These are phyloP conservation scores for Chamaenerion angustifolium DNA, from an alignment of 345 rosid species.

Conservation along the genomic window DNA sequence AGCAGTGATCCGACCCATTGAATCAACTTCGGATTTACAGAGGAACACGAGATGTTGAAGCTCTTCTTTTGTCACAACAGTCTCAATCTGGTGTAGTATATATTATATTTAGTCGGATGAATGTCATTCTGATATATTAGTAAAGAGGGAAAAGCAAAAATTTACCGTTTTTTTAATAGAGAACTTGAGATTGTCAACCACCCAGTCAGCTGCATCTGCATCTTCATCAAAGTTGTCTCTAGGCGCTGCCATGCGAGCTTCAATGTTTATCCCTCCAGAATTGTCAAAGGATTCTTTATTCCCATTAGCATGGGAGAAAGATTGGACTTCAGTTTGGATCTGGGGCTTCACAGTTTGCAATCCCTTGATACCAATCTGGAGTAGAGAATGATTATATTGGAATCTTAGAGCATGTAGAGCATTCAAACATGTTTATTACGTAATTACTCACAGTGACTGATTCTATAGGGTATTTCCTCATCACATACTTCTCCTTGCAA, in stretches of 20 bases:
- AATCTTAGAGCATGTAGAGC: background rate
- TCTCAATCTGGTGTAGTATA: slow-evolving; percentile 63
- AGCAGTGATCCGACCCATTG: slow-evolving; percentile 87
- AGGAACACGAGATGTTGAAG: slow-evolving; percentile 60
- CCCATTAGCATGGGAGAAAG: slow-evolving; percentile 36
- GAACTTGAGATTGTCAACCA: slow-evolving; percentile 70
- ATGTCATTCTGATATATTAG: background rate
- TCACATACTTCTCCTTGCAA: slow-evolving; percentile 27
- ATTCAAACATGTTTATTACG: background rate
- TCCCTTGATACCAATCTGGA: slow-evolving; percentile 77
- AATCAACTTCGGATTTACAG: slow-evolving; percentile 84
- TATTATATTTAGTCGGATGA: background rate
- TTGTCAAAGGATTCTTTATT: slow-evolving; percentile 31
- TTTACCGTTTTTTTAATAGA: slow-evolving; percentile 85
- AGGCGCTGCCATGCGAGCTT: slow-evolving; percentile 45
- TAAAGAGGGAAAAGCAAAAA: slow-evolving; percentile 4
- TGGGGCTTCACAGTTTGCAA: slow-evolving; percentile 77
- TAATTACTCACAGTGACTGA: slow-evolving; percentile 43
- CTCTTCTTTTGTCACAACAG: slow-evolving; percentile 76
- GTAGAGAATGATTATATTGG: background rate
- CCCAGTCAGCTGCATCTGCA: slow-evolving; percentile 53
- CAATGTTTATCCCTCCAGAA: slow-evolving; percentile 62
- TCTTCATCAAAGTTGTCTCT: slow-evolving; percentile 27
- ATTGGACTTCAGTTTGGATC: slow-evolving; percentile 19
- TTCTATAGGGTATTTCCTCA: slow-evolving; percentile 52